phyloP scores from a whole-genome alignment of 345 rosid genomes.

The Salix caprea region DNA sequence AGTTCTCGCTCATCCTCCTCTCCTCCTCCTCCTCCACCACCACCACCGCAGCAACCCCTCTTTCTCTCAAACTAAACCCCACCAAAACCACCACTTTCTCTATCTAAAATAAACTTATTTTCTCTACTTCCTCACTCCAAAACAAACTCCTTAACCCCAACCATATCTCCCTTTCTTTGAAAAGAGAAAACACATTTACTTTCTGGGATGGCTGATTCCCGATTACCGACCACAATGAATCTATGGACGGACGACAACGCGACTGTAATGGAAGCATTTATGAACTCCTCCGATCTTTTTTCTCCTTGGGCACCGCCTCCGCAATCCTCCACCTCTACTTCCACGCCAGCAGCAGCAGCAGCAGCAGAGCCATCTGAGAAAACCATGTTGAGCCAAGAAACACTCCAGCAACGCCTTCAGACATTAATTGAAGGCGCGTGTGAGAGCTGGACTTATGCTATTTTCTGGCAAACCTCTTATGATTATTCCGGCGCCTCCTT shows the following conservation, averaged over 20 bases:
- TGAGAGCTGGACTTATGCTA: slow-evolving; percentile 87
- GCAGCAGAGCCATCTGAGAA: slow-evolving; percentile 13
- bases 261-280: slow-evolving; percentile 93
- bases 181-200: background rate
- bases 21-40: background rate
- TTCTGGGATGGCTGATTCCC: slow-evolving; percentile 45
- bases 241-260: slow-evolving; percentile 86
- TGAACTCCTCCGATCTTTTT: slow-evolving; percentile 74
- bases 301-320: slow-evolving; percentile 63
- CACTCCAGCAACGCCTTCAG: slow-evolving; percentile 88
- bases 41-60: background rate
- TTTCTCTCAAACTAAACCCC: background rate
- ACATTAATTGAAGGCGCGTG: slow-evolving; percentile 64
- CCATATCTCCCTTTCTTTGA: background rate
- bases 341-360: slow-evolving; percentile 8
- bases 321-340: slow-evolving; percentile 33
- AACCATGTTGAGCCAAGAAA: slow-evolving; percentile 54
- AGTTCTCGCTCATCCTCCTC: background rate
- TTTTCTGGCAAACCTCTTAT: slow-evolving; percentile 85
- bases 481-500: slow-evolving; percentile 59
- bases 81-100: background rate
- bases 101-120: background rate
- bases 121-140: background rate
- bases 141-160: background rate
- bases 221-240: slow-evolving; percentile 54